These are phyloP conservation scores for Macadamia tetraphylla DNA, from an alignment of 164 flowering plant species.

Conservation along the genomic window DNA sequence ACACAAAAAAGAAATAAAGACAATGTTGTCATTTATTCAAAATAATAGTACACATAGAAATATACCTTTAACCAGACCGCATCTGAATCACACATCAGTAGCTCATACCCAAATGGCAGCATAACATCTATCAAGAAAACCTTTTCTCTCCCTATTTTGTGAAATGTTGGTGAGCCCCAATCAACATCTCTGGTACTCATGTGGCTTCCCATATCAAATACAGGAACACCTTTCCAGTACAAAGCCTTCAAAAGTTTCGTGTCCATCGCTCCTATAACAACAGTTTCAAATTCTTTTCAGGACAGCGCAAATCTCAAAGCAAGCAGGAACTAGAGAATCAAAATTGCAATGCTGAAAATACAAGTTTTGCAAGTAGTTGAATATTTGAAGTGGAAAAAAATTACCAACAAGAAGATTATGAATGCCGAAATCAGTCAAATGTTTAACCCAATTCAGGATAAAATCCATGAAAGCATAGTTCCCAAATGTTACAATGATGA, in stretches of 20 bases:
- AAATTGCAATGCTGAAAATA: neutral
- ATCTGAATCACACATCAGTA: slow-evolving; percentile 97
- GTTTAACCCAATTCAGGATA: slow-evolving; percentile 89
- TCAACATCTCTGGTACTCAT: slow-evolving; percentile 91
- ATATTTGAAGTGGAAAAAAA: slow-evolving; percentile 8
- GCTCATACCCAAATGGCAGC: slow-evolving; percentile 82
- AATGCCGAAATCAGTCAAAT: slow-evolving; percentile 70
- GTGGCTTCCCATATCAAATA: slow-evolving; percentile 97
- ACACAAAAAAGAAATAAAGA: neutral
- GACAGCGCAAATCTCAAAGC: neutral
- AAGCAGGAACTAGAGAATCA: neutral
- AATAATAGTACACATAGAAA: slow-evolving; percentile 4
- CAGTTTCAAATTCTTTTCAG: slow-evolving; percentile 2
- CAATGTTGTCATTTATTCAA: neutral
- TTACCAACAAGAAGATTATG: slow-evolving; percentile 90
- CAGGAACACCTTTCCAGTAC: slow-evolving; percentile 94
- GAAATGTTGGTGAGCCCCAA: slow-evolving; percentile 96
- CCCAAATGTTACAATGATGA: slow-evolving; percentile 86
- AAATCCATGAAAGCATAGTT: slow-evolving; percentile 98
- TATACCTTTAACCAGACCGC: slow-evolving; percentile 98
- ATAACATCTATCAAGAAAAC: slow-evolving; percentile 75
- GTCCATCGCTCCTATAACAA: slow-evolving; percentile 87
- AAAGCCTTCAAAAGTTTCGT: slow-evolving; percentile 77
- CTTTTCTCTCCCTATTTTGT: slow-evolving; percentile 98
- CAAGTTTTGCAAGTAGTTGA: neutral